Conservation (phyloP, 805 yeast species). For the Zygotorulaspora florentina region DNA sequence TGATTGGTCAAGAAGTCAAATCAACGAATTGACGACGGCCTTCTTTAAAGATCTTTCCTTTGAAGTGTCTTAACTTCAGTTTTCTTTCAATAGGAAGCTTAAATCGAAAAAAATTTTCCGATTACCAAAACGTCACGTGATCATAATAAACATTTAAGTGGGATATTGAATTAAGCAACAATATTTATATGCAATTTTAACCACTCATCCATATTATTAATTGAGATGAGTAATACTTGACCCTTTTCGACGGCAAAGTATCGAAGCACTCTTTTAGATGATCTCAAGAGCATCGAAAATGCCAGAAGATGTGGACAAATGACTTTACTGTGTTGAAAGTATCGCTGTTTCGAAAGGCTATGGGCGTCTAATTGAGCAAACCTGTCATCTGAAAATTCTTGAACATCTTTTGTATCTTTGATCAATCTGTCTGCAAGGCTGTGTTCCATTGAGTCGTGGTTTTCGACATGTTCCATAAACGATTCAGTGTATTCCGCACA, state of each 20-base stretch:
- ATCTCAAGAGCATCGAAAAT: slow-evolving; percentile 26
- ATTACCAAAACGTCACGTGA: not conserved
- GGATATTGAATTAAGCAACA: slow-evolving; percentile 10
- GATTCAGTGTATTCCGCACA: slow-evolving; percentile 30
- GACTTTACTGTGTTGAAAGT: slow-evolving; percentile 23
- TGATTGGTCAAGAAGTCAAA: not conserved
- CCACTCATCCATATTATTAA: slow-evolving; percentile 35
- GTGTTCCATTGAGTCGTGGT: slow-evolving; percentile 1
- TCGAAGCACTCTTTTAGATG: slow-evolving; percentile 17
- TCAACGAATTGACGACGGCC: not conserved
- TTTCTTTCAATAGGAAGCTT: not conserved
- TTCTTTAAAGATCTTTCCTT: not conserved
- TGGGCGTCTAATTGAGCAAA: slow-evolving; percentile 29
- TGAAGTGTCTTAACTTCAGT: not conserved
- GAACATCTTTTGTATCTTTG: slow-evolving; percentile 18
- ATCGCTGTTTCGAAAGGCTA: slow-evolving; percentile 27
- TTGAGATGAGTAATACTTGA: slow-evolving; percentile 24
- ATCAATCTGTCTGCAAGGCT: slow-evolving; percentile 7
- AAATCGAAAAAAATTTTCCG: not conserved
- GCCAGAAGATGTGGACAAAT: slow-evolving; percentile 35
- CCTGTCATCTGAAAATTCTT: slow-evolving; percentile 25
- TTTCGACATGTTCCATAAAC: slow-evolving; percentile 14
- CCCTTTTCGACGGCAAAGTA: slow-evolving; percentile 22
- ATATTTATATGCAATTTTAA: slow-evolving; percentile 34
- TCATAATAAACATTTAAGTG: not conserved